Conservation (phyloP, 192 early-diverging fungal species). For the Physocladia obscura region DNA sequence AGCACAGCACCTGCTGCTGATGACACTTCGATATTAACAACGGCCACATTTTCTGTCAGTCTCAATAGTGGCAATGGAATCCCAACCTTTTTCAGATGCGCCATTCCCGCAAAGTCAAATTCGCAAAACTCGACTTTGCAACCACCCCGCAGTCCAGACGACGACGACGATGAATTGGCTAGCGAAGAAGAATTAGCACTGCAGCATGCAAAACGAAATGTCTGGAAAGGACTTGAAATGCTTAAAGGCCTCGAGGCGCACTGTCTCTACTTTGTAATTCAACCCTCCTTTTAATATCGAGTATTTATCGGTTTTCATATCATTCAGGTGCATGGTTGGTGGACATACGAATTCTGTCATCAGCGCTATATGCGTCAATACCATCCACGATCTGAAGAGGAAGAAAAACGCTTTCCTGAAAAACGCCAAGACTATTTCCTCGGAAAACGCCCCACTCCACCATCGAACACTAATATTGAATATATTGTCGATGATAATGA, state of each 20-base stretch:
- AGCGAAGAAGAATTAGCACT: not conserved
- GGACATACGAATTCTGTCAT: constrained; percentile 88
- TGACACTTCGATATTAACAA: no score
- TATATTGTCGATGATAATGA: constrained; percentile 26
- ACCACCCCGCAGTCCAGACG: not conserved
- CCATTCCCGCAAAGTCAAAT: no score
- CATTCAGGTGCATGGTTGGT: constrained; percentile 54
- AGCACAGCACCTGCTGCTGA: no score
- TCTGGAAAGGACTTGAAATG: constrained; percentile 1
- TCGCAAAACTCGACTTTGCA: not conserved
- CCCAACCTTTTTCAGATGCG: no score
- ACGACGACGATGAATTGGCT: not conserved
- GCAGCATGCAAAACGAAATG: not conserved
- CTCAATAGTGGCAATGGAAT: no score
- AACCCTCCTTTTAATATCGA: not conserved
- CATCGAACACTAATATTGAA: not conserved
- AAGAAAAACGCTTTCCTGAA: constrained; percentile 24
- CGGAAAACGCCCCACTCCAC: not conserved
- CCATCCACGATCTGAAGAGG: constrained; percentile 44
- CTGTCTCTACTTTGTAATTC: not conserved
- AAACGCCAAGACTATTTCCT: constrained; percentile 35
- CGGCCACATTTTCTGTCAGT: no score
- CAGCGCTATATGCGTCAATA: constrained; percentile 60
- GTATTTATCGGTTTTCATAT: not conserved
- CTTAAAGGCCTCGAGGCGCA: not conserved